These are phyloP conservation scores for Daldinia eschscholtzii DNA, from an alignment of 2,329 filamentous ascomycete species.

Conservation along the genomic window DNA sequence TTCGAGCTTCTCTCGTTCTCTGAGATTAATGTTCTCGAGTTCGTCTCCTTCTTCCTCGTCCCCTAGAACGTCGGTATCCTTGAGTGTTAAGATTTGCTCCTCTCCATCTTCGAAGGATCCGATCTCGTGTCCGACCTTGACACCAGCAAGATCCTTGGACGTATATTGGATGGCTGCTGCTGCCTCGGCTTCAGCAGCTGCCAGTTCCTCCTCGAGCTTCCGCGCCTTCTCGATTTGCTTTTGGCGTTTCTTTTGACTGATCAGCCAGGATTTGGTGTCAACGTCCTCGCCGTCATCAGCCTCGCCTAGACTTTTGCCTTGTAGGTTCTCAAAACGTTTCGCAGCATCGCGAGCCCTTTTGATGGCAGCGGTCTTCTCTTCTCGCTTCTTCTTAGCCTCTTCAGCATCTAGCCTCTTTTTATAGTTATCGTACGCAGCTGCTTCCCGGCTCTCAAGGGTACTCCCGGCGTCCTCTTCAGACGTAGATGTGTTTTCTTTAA, in stretches of 20 bases:
- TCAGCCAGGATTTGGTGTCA: conserved; percentile 88
- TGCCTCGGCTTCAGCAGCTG: conserved; percentile 76
- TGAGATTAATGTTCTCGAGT: conserved; percentile 80
- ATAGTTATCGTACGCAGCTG: conserved; percentile 80
- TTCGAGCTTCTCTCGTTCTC: conserved; percentile 77
- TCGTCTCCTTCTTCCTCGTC: conserved; percentile 92
- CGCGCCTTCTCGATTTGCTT: conserved; percentile 87
- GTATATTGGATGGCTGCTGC: conserved; percentile 79
- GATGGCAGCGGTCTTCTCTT: conserved; percentile 84
- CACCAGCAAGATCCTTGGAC: conserved; percentile 85
- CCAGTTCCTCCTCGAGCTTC: conserved; percentile 79
- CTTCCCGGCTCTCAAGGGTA: conserved; percentile 85
- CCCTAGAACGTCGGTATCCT: conserved; percentile 84
- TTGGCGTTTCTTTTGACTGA: conserved; percentile 91
- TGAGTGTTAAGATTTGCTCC: conserved; percentile 93
- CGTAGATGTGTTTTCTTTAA: conserved; percentile 55
- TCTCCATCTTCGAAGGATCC: conserved; percentile 83
- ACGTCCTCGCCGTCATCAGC: conserved; percentile 72
- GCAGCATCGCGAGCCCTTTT: conserved; percentile 89
- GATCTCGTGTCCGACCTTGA: conserved; percentile 91
- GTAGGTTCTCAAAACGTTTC: conserved; percentile 78
- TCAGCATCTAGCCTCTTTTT: conserved; percentile 76
- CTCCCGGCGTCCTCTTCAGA: conserved; percentile 73
- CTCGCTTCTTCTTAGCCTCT: conserved; percentile 79
- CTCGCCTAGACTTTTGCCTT: conserved; percentile 88